Evolutionary conservation across 2,329 filamentous ascomycete species (phyloP).

Genomic region (Aspergillus phoenicis): DNA sequence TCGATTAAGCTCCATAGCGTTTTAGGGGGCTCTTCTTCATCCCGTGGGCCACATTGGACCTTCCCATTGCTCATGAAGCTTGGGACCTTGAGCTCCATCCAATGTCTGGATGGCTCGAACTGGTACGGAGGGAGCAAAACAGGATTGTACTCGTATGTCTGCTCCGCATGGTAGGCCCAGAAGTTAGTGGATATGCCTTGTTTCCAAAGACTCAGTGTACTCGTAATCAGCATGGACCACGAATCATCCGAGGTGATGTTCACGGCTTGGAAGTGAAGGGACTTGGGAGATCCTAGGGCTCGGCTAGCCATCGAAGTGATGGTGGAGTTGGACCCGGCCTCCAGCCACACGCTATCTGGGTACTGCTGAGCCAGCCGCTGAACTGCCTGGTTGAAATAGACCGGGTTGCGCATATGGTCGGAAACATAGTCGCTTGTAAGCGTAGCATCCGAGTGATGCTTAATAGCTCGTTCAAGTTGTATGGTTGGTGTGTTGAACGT

Average conservation of each 20-base stretch:
- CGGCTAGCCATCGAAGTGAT: constrained; percentile 10
- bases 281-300: not conserved
- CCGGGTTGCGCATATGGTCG: constrained; percentile 46
- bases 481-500: too few relatives aligned
- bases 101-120: constrained; percentile 43
- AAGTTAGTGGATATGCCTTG: constrained; percentile 29
- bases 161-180: constrained; percentile 9
- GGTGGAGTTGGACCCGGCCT: constrained; percentile 44
- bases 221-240: constrained; percentile 18
- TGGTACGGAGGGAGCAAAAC: constrained; percentile 45
- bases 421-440: too few relatives aligned
- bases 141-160: constrained; percentile 25
- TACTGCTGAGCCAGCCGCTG: constrained; percentile 39
- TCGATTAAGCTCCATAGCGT: constrained; percentile 9
- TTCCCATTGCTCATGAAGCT: too few relatives aligned
- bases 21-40: not conserved
- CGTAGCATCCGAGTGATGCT: too few relatives aligned
- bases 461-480: too few relatives aligned
- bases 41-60: not conserved
- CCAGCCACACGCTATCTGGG: constrained; percentile 39
- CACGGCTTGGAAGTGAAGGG: constrained; percentile 9
- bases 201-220: constrained; percentile 44
- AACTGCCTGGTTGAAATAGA: constrained; percentile 52
- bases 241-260: constrained; percentile 2
- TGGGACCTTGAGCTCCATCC: constrained; percentile 29